A percentile compares a stretch with the other conserved stretches of the same genome.
These are phyloP conservation scores for Dorcoceras hygrometricum DNA, from an alignment of 257 asterid genomes.

Conservation along the genomic window DNA sequence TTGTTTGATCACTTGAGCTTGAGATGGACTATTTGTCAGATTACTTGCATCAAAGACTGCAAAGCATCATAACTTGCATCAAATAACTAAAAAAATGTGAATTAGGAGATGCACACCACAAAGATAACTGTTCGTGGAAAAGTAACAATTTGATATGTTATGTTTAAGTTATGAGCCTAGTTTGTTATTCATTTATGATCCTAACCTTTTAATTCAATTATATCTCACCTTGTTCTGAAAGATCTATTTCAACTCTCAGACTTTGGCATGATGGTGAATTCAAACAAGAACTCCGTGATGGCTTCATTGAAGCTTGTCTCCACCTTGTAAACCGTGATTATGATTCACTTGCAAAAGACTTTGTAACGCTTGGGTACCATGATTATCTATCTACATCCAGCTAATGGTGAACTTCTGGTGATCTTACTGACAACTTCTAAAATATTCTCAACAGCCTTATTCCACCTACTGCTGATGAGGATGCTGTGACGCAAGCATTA, in stretches of 20 bases:
- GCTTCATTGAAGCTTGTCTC: constrained; percentile 96
- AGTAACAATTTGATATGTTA: constrained; percentile 12
- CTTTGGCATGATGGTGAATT: constrained; percentile 99
- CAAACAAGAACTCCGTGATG: constrained; percentile 89
- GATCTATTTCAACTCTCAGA: constrained; percentile 42
- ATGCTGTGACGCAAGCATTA: constrained; percentile 76
- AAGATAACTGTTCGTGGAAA: constrained; percentile 12
- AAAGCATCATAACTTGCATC: constrained; percentile 4
- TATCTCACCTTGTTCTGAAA: constrained; percentile 28
- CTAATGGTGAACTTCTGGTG: constrained; percentile 18
- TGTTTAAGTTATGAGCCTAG: constrained; percentile 15
- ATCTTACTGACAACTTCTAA: constrained; percentile 24
- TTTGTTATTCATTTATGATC: neutral
- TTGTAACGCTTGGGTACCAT: constrained; percentile 90
- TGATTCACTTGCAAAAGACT: constrained; percentile 85
- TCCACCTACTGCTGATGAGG: constrained; percentile 89
- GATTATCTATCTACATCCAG: constrained; percentile 25
- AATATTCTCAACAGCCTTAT: constrained; percentile 68
- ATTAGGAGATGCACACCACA: neutral
- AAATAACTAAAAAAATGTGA: constrained; percentile 13
- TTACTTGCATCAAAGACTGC: neutral
- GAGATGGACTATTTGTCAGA: constrained; percentile 4
- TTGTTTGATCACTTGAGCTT: neutral
- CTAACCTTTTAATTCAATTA: constrained; percentile 10
- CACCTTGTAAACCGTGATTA: constrained; percentile 98